A percentile compares a stretch with the other conserved stretches of the same genome.
These are phyloP conservation scores for Groenewaldozyma auringiensis DNA, from an alignment of 1,139 yeast species.

Conservation along the genomic window DNA sequence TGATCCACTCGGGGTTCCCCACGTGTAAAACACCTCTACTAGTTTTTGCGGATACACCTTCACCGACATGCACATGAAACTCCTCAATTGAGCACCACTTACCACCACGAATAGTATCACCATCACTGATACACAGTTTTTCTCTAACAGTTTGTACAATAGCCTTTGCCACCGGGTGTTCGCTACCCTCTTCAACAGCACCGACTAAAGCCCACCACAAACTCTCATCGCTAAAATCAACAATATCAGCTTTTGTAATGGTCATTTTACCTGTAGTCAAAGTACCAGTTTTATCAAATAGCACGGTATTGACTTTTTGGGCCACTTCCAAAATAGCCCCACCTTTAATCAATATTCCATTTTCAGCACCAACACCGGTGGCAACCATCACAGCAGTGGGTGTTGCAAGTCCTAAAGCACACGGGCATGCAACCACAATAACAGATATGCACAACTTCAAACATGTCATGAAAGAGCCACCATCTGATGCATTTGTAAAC, in stretches of 20 bases:
- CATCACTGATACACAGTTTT: slow-evolving; percentile 14
- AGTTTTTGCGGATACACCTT: slow-evolving; percentile 56
- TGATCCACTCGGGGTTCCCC: neutral
- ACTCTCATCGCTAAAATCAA: slow-evolving; percentile 28
- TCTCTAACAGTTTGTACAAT: slow-evolving; percentile 36
- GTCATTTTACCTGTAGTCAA: slow-evolving; percentile 79
- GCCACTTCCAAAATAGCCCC: slow-evolving; percentile 83
- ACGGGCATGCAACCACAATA: slow-evolving; percentile 95
- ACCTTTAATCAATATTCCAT: slow-evolving; percentile 89
- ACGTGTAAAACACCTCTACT: slow-evolving; percentile 16
- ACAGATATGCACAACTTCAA: slow-evolving; percentile 85
- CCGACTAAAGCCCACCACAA: slow-evolving; percentile 50
- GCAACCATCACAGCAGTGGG: slow-evolving; percentile 99
- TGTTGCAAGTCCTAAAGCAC: slow-evolving; percentile 94
- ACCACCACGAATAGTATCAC: slow-evolving; percentile 28
- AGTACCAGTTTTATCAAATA: slow-evolving; percentile 96
- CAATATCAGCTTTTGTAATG: slow-evolving; percentile 29
- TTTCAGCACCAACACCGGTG: slow-evolving; percentile 86
- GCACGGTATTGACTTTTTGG: slow-evolving; percentile 52
- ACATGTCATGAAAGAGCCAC: slow-evolving; percentile 59
- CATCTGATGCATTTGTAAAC: slow-evolving; percentile 51
- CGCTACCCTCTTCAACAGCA: slow-evolving; percentile 61
- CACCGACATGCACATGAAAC: slow-evolving; percentile 55
- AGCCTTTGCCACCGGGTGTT: slow-evolving; percentile 85
- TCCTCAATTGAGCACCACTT: slow-evolving; percentile 29